Evolutionary conservation across 2,329 filamentous ascomycete genomes (phyloP), one percentile per base, ranked within the genome.

Genomic region (Colletotrichum truncatum): DNA sequence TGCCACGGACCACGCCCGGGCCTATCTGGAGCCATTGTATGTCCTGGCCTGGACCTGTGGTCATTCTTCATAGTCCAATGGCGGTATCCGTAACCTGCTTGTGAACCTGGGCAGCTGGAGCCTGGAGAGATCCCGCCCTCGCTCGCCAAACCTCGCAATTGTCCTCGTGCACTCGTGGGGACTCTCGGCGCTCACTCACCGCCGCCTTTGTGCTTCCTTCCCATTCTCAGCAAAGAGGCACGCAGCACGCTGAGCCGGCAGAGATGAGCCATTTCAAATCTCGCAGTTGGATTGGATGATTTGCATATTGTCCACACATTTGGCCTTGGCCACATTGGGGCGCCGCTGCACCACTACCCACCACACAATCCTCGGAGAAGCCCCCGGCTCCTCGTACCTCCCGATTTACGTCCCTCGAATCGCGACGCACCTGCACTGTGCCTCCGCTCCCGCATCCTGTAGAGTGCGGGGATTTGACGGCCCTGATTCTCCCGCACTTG

Each of bases 381-480:
- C 45, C 58, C 57, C 36, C 53, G 58, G 51, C 55, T 49, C 16
- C 45, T 58, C 48, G 26, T 65, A 38, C 38, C 36, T 30, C 59
- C 64, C 51, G 28, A 38, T 53, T 66, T 45, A n/a, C 21, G 52
- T 38, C 41, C 48, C 30, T 56, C 57, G 23, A 62, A 65, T 55
- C 41, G 43, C 54, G 28, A n/a, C 16, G 16, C 38, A 18, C 28
- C 52, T 64, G 59, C 59, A 58, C 45, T 64, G 59, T 59, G 59
- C 64, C 64, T 66, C 64, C 52, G 53, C 60, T 66, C 64, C 64
- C 52, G 64, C 60, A 34, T 64, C 45, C 52, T 64, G 25, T 51
- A 51, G 51, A 66, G 45, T 66, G 64, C 59, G 64, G 64, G 59
- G 64, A 64, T 66, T 64, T 43, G 64, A 54, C 64, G 64, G 60